phyloP scores from a whole-genome alignment of 2,329 filamentous ascomycete genomes.

The Alternaria ventricosa region DNA sequence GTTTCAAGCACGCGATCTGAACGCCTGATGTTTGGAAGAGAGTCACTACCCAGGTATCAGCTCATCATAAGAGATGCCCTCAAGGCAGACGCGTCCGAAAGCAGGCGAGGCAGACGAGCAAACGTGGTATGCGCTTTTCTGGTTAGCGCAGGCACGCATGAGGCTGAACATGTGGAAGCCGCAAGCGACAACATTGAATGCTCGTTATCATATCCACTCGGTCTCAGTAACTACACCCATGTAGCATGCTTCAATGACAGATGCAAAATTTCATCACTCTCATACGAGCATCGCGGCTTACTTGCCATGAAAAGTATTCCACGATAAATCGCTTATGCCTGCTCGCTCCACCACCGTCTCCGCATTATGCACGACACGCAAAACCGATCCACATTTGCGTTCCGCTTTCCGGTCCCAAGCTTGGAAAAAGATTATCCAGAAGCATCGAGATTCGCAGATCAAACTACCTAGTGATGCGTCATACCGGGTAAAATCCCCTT shows the following conservation, averaged over 20 bases:
- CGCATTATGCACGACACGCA: slow-evolving; percentile 5
- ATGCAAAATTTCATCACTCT: background rate
- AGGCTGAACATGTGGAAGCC: background rate
- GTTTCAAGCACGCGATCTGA: background rate
- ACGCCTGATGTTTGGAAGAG: background rate
- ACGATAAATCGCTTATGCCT: background rate
- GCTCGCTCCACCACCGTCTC: slow-evolving; percentile 4
- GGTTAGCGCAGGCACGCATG: slow-evolving; percentile 2
- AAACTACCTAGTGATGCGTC: background rate
- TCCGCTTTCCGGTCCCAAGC: background rate
- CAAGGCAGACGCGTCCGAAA: slow-evolving; percentile 9
- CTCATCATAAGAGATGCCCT: background rate
- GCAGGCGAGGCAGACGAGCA: slow-evolving; percentile 1
- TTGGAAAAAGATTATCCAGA: background rate
- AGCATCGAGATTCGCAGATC: slow-evolving; percentile 1
- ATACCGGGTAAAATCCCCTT: background rate
- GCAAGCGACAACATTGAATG: background rate
- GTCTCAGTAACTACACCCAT: background rate
- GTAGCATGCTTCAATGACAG: background rate
- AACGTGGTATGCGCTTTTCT: background rate
- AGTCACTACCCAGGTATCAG: background rate
- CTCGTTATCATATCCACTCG: background rate
- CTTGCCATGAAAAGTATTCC: background rate
- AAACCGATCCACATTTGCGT: background rate
- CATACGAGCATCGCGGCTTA: background rate